Evolutionary conservation across 306 rosid species (phyloP), one percentile per base, ranked within the genome.

Genomic region (Morella rubra): DNA sequence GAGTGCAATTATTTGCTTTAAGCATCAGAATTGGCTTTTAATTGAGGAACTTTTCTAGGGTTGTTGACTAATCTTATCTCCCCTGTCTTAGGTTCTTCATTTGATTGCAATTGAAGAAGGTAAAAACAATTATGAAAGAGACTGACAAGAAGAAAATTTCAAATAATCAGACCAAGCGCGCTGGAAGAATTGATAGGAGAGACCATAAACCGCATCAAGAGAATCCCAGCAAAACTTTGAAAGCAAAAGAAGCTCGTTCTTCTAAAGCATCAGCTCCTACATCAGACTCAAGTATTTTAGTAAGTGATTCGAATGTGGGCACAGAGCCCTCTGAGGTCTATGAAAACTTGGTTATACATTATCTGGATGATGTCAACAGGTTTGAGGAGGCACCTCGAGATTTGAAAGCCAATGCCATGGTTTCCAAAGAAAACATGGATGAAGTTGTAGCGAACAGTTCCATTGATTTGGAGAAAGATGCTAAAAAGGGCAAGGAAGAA

Each of bases 311-410:
- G 69, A 89, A 85, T 89, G 81, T 59, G 27, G 85, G 85, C 84
- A 81, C 67, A 8, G 84, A 89, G 79, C 75, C 84, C 77, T 82
- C 86, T 11, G 91, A 89, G 82, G 87, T 89, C 86, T 84, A 79
- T 61, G 89, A 84, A 82, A 88, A 76, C 59, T 0, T 81, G 86
- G 87, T 79, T 79, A 72, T 83, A 85, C 83, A 86, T 84, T 85
- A 87, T 80, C 84, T 87, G 79, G 93, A 89, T 86, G 94, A 89
- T 87, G 85, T 67, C 77, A 87, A 84, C 88, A 90, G 88, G 94
- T 82, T 81, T 77, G 82, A 86, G 80, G 96, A 81, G 73, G 84
- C 27, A 40, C 76, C 81, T 73, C 84, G 55, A 22, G 81, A 72
- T 75, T 68, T 82, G 83, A 84, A 88, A 87, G 85, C 80, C 41